phyloP scores from a whole-genome alignment of 805 yeast species.

The Starmerella vitae region DNA sequence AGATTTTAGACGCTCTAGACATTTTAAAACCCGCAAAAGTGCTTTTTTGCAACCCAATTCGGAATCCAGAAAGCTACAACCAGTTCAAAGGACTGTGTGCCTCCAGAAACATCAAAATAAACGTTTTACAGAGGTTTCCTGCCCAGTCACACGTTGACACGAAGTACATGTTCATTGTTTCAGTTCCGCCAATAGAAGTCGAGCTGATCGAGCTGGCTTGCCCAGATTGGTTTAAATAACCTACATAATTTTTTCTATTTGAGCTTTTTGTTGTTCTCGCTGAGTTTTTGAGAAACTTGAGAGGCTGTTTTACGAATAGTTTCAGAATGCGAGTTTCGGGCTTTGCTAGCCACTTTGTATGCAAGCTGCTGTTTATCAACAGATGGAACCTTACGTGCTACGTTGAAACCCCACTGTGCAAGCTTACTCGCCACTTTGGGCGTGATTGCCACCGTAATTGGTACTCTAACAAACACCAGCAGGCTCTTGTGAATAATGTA shows the following conservation, averaged over 20 bases:
- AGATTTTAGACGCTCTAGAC: slow-evolving; percentile 4
- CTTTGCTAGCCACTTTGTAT: slow-evolving; percentile 3
- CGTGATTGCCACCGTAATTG: slow-evolving; percentile 82
- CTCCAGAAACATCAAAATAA: not conserved
- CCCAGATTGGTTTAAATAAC: no score
- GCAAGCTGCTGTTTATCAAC: slow-evolving; percentile 18
- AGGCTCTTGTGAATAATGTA: slow-evolving; percentile 86
- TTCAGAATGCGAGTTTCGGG: slow-evolving; percentile 6
- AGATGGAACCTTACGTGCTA: slow-evolving; percentile 33
- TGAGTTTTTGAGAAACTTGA: not conserved
- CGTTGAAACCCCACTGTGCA: slow-evolving; percentile 65
- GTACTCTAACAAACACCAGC: slow-evolving; percentile 60
- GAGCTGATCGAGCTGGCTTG: slow-evolving; percentile 13
- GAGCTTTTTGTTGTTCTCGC: not conserved
- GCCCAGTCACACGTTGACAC: slow-evolving; percentile 8
- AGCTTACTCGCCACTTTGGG: slow-evolving; percentile 59
- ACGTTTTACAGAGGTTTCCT: not conserved
- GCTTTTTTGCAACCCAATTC: slow-evolving; percentile 13
- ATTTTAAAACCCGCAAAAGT: slow-evolving; percentile 5
- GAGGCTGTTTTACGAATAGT: slow-evolving; percentile 10
- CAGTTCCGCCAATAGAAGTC: slow-evolving; percentile 15
- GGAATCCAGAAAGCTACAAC: slow-evolving; percentile 9
- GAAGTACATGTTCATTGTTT: slow-evolving; percentile 12
- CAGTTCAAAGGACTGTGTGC: slow-evolving; percentile 7
- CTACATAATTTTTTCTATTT: no score